Base-by-base conservation (phyloP, 441 rosid species). In the Omphalea diandra region DNA sequence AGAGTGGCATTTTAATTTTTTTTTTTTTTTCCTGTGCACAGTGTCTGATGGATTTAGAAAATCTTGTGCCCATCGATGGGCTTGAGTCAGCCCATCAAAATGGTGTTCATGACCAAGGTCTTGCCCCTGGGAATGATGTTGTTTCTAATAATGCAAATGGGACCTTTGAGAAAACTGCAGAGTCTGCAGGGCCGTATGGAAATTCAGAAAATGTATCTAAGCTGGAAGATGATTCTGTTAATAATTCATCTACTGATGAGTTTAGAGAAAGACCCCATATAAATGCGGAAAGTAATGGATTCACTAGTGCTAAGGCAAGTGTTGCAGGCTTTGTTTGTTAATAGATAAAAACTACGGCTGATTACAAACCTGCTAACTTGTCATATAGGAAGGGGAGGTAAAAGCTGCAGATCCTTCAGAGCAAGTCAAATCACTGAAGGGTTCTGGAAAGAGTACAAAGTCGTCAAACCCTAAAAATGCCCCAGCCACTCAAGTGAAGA, bases 1-100 rank as follows among this genome's bases (percentile, higher is more conserved):
- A 43, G 57, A 22, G 31, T 29, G 11, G n/a, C 64, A 47, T 59
- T 75, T 75, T 68, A 38, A 24, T 29, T 67, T 49, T 43, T 47
- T 15, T 22, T 69, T 62, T 55, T 72, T 40, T 66, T 60, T 71
- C n/a, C 73, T 69, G 65, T 59, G 79, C 75, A 58, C 71, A 86
- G 87, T 83, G 77, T 67, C 69, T 61, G 69, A 95, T 95, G 99
- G 98, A 92, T 58, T 71, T 81, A 9, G 87, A 84, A 69, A 71
- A 63, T 56, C 31, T 75, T 47, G 63, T 75, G 57, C 78, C 77
- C 11, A 50, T 40, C 58, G 85, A 76, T 74, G 91, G 85, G 78
- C 71, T 73, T 72, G 94, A 87, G 74, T 60, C 58, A 24, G 79
- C 68, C 77, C 80, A 77, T 79, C 79, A 77, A 82, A 88, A 86